Conservation (phyloP, 108 stramenopile genomes). For the Mayamaea pseudoterrestris region DNA sequence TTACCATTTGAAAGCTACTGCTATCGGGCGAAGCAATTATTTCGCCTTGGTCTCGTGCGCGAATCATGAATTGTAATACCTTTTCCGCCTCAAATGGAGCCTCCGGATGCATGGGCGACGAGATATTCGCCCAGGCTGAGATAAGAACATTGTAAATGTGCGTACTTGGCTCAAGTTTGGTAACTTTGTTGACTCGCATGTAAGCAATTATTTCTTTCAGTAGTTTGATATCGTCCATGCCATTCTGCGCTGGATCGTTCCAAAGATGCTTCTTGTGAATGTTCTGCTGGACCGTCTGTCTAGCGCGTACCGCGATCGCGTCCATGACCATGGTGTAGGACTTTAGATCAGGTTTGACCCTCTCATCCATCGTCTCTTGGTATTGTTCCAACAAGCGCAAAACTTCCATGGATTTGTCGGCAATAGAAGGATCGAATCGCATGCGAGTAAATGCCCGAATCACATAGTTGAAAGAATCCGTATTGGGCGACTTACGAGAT, state of each 20-base stretch:
- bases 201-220: slow-evolving; percentile 39
- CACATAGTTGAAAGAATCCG: slow-evolving; percentile 64
- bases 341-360: slow-evolving; percentile 40
- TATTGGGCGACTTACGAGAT: slow-evolving; percentile 25
- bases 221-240: slow-evolving; percentile 40
- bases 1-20: slow-evolving; percentile 4
- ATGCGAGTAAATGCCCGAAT: slow-evolving; percentile 69
- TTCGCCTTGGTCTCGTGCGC: not conserved
- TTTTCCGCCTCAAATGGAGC: slow-evolving; percentile 50
- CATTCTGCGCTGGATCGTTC: slow-evolving; percentile 21
- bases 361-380: slow-evolving; percentile 26
- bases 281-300: slow-evolving; percentile 24
- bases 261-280: not conserved
- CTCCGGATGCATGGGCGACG: slow-evolving; percentile 22
- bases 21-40: not conserved
- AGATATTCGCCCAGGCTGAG: slow-evolving; percentile 32
- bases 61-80: slow-evolving; percentile 8
- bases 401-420: slow-evolving; percentile 25
- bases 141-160: slow-evolving; percentile 62
- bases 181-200: slow-evolving; percentile 14
- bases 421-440: slow-evolving; percentile 23
- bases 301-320: slow-evolving; percentile 33
- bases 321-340: slow-evolving; percentile 70
- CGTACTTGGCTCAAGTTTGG: slow-evolving; percentile 9
- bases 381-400: slow-evolving; percentile 50